Conservation (phyloP, 2,329 filamentous ascomycete genomes). For the Stagonosporopsis tanaceti region DNA sequence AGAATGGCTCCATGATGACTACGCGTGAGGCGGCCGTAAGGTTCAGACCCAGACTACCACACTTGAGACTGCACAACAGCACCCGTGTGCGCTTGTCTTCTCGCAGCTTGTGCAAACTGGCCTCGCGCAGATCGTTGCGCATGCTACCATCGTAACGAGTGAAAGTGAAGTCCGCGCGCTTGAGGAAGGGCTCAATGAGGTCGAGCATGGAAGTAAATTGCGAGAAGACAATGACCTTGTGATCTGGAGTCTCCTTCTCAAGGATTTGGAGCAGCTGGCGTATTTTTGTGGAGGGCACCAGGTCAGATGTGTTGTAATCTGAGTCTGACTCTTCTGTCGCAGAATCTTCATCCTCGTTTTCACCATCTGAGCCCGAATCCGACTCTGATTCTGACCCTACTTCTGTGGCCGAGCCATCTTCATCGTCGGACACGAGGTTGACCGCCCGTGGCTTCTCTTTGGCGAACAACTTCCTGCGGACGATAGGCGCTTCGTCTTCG, state of each 20-base stretch:
- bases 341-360: slow-evolving; percentile 55
- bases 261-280: slow-evolving; percentile 83
- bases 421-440: slow-evolving; percentile 61
- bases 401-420: slow-evolving; percentile 48
- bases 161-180: slow-evolving; percentile 75
- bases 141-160: slow-evolving; percentile 95
- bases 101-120: slow-evolving; percentile 78
- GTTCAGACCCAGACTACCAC: slow-evolving; percentile 91
- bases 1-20: slow-evolving; percentile 96
- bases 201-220: slow-evolving; percentile 99
- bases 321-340: slow-evolving; percentile 50
- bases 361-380: slow-evolving; percentile 49
- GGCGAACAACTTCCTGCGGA: slow-evolving; percentile 32
- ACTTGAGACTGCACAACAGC: slow-evolving; percentile 91
- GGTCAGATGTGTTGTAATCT: slow-evolving; percentile 55
- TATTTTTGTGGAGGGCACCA: slow-evolving; percentile 86
- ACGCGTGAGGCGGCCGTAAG: slow-evolving; percentile 92
- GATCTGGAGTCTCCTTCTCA: slow-evolving; percentile 75
- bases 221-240: slow-evolving; percentile 99
- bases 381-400: slow-evolving; percentile 54
- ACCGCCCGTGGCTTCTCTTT: slow-evolving; percentile 58
- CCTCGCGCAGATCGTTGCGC: slow-evolving; percentile 91
- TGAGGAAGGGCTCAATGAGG: slow-evolving; percentile 90
- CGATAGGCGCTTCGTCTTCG: slow-evolving; percentile 49
- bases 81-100: slow-evolving; percentile 79